Percentiles rank a stretch among this genome's conserved stretches.
These are phyloP conservation scores for Globisporangium spinosum DNA, from an alignment of 352 stramenopile genomes.

Conservation along the genomic window DNA sequence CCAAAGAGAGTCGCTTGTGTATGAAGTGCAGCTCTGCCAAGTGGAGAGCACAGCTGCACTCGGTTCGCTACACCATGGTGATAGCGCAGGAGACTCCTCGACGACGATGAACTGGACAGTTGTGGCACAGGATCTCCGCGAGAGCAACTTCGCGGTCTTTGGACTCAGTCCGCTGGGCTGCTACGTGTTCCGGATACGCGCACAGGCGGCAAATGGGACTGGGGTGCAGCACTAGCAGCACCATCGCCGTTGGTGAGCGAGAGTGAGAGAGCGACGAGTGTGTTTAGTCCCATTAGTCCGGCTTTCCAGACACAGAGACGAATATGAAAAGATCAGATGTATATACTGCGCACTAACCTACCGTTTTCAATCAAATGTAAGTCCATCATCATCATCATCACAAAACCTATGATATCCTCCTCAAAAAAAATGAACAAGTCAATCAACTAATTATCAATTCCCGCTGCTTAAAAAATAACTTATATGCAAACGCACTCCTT, in stretches of 20 bases:
- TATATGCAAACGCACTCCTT: background rate
- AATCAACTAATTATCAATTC: background rate
- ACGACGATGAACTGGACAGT: constrained; percentile 14
- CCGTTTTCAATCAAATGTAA: background rate
- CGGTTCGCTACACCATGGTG: background rate
- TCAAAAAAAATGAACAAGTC: background rate
- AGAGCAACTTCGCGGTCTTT: constrained; percentile 8
- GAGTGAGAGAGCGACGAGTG: constrained; percentile 10
- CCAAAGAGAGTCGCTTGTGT: constrained; percentile 11
- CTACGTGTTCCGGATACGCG: constrained; percentile 29
- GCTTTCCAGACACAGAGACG: constrained; percentile 27
- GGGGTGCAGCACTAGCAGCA: background rate
- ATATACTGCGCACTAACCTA: background rate
- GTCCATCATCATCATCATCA: background rate
- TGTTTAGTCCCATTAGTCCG: constrained; percentile 19
- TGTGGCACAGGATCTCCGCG: constrained; percentile 9
- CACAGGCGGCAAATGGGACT: background rate
- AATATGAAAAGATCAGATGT: constrained; percentile 16
- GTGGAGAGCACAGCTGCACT: constrained; percentile 6
- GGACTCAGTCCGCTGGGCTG: constrained; percentile 20
- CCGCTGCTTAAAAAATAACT: constrained; percentile 7
- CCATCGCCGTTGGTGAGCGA: background rate
- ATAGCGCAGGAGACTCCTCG: background rate
- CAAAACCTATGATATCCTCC: background rate
- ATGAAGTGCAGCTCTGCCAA: constrained; percentile 25